phyloP scores from a whole-genome alignment of 768 basidiomycete species.

The Mycena vitilis region DNA sequence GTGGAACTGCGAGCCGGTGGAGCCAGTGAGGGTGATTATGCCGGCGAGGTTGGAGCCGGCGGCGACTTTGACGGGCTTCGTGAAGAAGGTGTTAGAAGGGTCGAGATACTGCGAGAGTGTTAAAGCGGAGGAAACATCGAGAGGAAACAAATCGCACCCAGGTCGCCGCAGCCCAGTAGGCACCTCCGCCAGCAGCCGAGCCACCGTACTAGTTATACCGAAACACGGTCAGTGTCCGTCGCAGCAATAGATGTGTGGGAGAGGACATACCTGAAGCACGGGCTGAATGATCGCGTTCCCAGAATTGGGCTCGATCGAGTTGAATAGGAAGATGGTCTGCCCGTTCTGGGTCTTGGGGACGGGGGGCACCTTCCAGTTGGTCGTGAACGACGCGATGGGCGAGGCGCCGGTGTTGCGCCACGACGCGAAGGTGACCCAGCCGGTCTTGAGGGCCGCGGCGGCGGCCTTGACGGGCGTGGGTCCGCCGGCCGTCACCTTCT shows the following conservation, averaged over 20 bases:
- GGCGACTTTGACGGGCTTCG: not conserved
- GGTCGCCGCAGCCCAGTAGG: conserved; percentile 1
- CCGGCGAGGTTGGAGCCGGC: not conserved
- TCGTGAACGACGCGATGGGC: conserved; percentile 27
- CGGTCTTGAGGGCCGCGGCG: not conserved
- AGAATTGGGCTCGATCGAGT: not conserved
- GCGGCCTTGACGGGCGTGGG: not conserved
- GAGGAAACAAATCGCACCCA: not conserved
- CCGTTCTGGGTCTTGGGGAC: conserved; percentile 26
- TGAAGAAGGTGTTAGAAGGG: not conserved
- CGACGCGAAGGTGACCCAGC: conserved; percentile 22
- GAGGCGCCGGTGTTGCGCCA: conserved; percentile 24
- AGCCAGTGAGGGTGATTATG: not conserved
- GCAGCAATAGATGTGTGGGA: too few relatives aligned
- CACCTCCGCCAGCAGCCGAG: not conserved
- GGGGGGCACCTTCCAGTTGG: conserved; percentile 30
- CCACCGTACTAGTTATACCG: not conserved
- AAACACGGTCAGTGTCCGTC: not conserved
- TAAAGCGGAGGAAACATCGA: not conserved
- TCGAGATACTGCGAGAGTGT: not conserved
- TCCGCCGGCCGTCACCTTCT: not conserved
- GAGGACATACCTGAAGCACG: not conserved
- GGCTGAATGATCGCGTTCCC: not conserved
- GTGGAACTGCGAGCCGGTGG: not conserved
- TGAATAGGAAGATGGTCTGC: conserved; percentile 27